Percentiles rank a stretch among this genome's conserved stretches.
These are phyloP conservation scores for Colletotrichum sp. DNA, from an alignment of 2,329 filamentous ascomycete genomes.

Conservation along the genomic window DNA sequence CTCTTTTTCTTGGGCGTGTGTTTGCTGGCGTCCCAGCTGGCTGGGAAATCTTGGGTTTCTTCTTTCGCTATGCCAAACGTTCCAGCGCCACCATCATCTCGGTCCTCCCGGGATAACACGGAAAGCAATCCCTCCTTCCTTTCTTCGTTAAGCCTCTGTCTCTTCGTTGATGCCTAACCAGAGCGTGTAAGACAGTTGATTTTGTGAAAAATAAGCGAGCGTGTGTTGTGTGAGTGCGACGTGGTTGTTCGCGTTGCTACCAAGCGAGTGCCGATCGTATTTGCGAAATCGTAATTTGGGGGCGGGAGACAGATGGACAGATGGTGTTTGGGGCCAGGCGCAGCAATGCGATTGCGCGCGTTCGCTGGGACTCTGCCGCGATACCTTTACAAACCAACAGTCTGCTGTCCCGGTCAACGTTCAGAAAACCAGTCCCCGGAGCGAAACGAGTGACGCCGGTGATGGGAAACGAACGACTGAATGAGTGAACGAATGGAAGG, in stretches of 20 bases:
- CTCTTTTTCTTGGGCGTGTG: background rate
- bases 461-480: background rate
- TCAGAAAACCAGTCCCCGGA: background rate
- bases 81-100: constrained; percentile 4
- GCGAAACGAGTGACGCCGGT: constrained; percentile 1
- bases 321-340: background rate
- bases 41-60: background rate
- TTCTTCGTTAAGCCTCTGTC: background rate
- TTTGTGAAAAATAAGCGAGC: background rate
- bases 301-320: background rate
- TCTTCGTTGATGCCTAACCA: background rate
- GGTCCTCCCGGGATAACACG: background rate
- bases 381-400: background rate
- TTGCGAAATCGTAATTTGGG: background rate
- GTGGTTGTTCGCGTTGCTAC: background rate
- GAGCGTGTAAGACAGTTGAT: background rate
- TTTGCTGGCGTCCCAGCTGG: background rate
- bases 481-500: background rate
- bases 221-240: background rate
- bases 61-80: background rate
- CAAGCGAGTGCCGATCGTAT: background rate
- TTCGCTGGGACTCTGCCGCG: background rate
- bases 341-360: background rate
- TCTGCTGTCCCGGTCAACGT: background rate
- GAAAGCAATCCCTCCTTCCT: background rate